phyloP scores from a whole-genome alignment of 2,329 filamentous ascomycete species.

The Colletotrichum eleusines region DNA sequence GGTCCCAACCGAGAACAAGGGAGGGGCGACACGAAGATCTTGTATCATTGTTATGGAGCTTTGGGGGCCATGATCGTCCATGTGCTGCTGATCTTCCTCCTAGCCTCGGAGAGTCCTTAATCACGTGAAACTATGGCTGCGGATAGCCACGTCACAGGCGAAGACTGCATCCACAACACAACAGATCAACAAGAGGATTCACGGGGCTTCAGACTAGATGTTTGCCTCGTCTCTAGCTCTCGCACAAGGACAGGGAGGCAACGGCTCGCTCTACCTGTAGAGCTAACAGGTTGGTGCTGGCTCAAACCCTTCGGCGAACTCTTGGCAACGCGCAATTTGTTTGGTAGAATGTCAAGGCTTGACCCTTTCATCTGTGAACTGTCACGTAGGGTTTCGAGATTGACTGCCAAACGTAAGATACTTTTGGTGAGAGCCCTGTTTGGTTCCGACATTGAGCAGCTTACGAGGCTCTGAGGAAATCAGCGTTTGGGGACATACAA shows the following conservation, averaged over 20 bases:
- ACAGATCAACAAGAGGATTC: background rate
- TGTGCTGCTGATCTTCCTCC: slow-evolving; percentile 11
- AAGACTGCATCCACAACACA: background rate
- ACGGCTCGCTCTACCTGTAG: background rate
- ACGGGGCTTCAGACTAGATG: background rate
- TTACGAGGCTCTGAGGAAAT: too few species aligned
- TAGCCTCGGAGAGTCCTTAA: background rate
- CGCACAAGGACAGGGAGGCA: background rate
- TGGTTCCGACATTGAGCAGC: background rate
- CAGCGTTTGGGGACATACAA: background rate
- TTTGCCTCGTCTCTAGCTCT: background rate
- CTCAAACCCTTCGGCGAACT: slow-evolving; percentile 9
- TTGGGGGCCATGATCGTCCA: slow-evolving; percentile 14
- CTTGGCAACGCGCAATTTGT: background rate
- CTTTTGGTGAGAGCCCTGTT: background rate
- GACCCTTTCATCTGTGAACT: background rate
- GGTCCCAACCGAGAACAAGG: background rate
- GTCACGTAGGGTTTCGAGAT: background rate
- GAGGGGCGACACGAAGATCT: background rate
- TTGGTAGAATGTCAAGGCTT: background rate
- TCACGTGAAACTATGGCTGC: background rate
- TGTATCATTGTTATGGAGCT: background rate
- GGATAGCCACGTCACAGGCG: background rate
- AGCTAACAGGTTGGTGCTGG: background rate
- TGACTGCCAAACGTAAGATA: background rate